Base-by-base conservation (phyloP, 371 early-diverging fungal species). In the Mortierella sp. region DNA sequence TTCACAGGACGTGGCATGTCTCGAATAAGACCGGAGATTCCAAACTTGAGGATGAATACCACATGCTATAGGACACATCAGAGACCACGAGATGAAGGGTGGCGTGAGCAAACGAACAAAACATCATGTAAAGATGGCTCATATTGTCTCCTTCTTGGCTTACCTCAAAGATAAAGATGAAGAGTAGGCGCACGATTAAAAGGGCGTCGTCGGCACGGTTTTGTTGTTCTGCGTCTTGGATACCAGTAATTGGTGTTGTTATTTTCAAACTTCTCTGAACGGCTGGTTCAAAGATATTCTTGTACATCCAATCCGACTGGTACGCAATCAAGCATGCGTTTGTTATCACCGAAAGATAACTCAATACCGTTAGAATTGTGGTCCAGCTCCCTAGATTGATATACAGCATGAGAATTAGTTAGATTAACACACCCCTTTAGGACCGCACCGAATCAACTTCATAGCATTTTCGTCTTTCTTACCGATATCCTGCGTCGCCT, bases 241-340 rank as follows among this genome's bases (percentile, higher is more conserved):
- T 56, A 60, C 83, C 34, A 34, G 34, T n/a, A n/a, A n/a, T n/a
- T n/a, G n/a, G n/a, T n/a, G n/a, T n/a, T n/a, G n/a, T n/a, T n/a
- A n/a, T n/a, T n/a, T n/a, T n/a, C n/a, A n/a, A n/a, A n/a, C n/a
- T n/a, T n/a, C n/a, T n/a, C n/a, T n/a, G n/a, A n/a, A 82, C 17
- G 63, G 68, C 2, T 64, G n/a, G 6, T 24, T 22, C 12, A 5
- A 72, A 67, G 14, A 81, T 63, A 25, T 67, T 37, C 0, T n/a
- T 4, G 4, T 65, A 22, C 80, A 81, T 73, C 68, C 76, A 81
- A 0, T 19, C 37, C 14, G 83, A 82, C 37, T 53, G 79, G 77
- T 87, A 87, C 7, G 89, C 87, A 22, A 89, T 83, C 53, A 87
- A 59, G 41, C 72, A 46, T 16, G 86, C 87, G 63, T 89, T 89